These are phyloP conservation scores for Solanum hybrid DNA, from an alignment of 305 asterid species.

Conservation along the genomic window DNA sequence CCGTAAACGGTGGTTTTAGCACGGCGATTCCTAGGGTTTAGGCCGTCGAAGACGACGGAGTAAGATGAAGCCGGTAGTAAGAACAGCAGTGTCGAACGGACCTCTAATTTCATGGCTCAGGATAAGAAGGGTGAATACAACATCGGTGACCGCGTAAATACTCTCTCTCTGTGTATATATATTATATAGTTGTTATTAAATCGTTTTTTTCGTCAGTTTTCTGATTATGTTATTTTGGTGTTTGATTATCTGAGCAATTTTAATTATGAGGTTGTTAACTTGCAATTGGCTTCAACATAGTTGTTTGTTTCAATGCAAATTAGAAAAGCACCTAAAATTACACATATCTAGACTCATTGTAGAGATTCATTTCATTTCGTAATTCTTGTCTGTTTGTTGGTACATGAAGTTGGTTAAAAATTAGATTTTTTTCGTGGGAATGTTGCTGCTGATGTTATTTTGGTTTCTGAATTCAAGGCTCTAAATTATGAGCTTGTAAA, in stretches of 20 bases:
- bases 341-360: neutral
- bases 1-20: neutral
- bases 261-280: neutral
- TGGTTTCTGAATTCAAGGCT: neutral
- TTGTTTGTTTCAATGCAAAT: neutral
- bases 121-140: constrained; percentile 37
- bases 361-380: neutral
- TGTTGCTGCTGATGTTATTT: neutral
- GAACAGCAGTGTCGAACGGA: constrained; percentile 52
- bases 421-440: neutral
- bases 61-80: constrained; percentile 49
- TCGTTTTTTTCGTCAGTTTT: neutral
- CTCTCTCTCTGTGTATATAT: neutral
- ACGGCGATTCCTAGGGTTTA: constrained; percentile 4
- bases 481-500: neutral
- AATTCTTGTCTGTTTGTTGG: neutral
- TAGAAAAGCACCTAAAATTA: neutral
- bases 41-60: neutral
- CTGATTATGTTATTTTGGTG: neutral
- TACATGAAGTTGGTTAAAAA: neutral
- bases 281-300: neutral
- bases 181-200: neutral
- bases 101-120: constrained; percentile 89
- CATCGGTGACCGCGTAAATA: constrained; percentile 63
- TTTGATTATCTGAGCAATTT: neutral